Percentiles rank a stretch among this genome's conserved stretches.
Conservation (phyloP, 1,284 basidiomycete genomes). For the Anthracocystis setariae region DNA sequence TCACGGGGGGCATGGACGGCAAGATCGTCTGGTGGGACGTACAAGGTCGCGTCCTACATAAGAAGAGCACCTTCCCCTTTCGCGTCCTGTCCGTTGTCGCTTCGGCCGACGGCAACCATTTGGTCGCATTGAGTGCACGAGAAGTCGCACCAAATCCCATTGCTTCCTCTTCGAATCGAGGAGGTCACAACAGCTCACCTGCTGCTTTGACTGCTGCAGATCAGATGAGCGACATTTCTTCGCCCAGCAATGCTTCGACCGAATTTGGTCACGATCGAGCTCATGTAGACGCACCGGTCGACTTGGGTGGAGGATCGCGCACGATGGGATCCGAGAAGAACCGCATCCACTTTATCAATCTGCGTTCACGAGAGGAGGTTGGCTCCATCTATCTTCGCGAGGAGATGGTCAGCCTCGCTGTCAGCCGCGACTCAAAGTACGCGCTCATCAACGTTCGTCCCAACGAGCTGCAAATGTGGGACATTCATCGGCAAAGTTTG, state of each 20-base stretch:
- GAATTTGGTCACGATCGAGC: conserved; percentile 22
- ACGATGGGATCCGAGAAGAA: conserved; percentile 69
- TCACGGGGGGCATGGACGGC: conserved; percentile 88
- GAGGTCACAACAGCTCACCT: conserved; percentile 23
- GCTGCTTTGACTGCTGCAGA: conserved; percentile 34
- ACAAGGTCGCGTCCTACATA: conserved; percentile 76
- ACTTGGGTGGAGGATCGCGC: conserved; percentile 67
- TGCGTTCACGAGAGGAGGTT: conserved; percentile 71
- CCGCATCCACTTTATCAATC: conserved; percentile 79
- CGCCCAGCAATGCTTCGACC: conserved; percentile 17
- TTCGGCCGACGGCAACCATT: conserved; percentile 82
- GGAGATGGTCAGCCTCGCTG: conserved; percentile 76
- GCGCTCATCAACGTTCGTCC: conserved; percentile 81
- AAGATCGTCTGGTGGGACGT: conserved; percentile 81
- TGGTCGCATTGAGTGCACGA: conserved; percentile 77
- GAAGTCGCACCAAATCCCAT: conserved; percentile 23
- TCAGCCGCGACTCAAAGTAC: conserved; percentile 86
- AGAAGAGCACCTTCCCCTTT: conserved; percentile 80
- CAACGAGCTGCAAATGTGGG: conserved; percentile 84
- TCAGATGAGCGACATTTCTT: conserved; percentile 33
- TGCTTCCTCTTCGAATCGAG: conserved; percentile 11
- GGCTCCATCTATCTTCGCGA: conserved; percentile 73
- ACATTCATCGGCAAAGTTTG: conserved; percentile 75
- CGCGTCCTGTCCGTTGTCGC: conserved; percentile 87
- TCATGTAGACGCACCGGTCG: conserved; percentile 12